Evolutionary conservation across 2,329 filamentous ascomycete species (phyloP), one percentile per base, ranked within the genome.

Genomic region (Eutypa lata): DNA sequence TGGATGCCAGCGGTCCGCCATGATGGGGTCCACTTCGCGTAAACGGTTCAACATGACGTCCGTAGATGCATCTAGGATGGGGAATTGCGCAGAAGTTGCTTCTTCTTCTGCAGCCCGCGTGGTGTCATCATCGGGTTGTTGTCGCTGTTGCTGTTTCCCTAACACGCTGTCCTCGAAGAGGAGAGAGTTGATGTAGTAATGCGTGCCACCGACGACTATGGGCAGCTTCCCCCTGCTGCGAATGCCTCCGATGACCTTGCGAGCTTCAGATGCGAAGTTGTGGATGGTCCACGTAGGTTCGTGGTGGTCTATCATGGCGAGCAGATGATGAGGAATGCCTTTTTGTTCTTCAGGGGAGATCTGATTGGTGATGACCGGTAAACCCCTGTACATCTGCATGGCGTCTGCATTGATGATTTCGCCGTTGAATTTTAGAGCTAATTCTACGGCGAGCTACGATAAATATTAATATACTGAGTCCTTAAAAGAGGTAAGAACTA

Each of bases 351-450:
- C 79, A 1, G 67, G 49, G 0, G 89, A 83, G 53, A 97, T 89
- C 68, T 97, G 96, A 71, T 99, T 99, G 24, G 94, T 99, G 61
- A 97, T 93, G 58, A 97, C 87, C 5, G 94, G 91, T 43, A 99
- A 76, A 2, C 94, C 94, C 50, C 83, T 81, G 70, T 99, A 99
- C 73, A 99, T 86, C 69, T 99, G 94, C 91, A 99, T 96, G 38
- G 94, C 94, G 77, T 99, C 94, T 46, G 90, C 90, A 68, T 99
- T 99, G 73, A 99, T 91, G 49, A 99, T 83, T 71, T 99, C 94
- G 66, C 95, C 94, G 70, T 94, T 87, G 72, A 91, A 92, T 21
- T 81, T 83, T 42, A 79, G 79, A 1, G 95, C 94, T 49, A 99
- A 75, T 57, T 96, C 90, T 40, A 99, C 88, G 8, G 94, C 94